phyloP scores from a whole-genome alignment of 2,329 filamentous ascomycete genomes.

The Chaetoscypha palmicola region DNA sequence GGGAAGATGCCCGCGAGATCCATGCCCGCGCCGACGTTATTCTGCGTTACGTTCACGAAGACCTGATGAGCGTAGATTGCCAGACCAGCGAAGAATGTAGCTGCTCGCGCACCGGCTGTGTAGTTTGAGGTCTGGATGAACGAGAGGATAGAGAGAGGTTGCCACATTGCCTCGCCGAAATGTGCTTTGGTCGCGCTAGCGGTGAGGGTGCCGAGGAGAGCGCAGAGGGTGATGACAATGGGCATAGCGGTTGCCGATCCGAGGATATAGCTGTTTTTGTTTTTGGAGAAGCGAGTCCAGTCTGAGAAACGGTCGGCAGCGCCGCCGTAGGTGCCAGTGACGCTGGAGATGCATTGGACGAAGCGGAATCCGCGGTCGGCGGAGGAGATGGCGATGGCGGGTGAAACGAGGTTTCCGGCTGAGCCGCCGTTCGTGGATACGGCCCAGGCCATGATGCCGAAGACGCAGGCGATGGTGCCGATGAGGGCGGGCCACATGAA shows the following conservation, averaged over 20 bases:
- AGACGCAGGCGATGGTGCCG: slow-evolving; percentile 1
- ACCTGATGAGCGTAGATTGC: slow-evolving; percentile 40
- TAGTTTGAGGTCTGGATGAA: slow-evolving; percentile 8
- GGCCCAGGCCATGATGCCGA: slow-evolving; percentile 8
- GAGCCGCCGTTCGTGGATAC: slow-evolving; percentile 6
- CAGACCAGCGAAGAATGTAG: slow-evolving; percentile 39
- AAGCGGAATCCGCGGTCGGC: slow-evolving; percentile 5
- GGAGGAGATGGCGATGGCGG: slow-evolving; percentile 3
- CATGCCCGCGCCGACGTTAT: slow-evolving; percentile 45
- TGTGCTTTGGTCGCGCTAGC: slow-evolving; percentile 1
- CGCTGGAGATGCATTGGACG: slow-evolving; percentile 3
- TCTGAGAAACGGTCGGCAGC: slow-evolving; percentile 7
- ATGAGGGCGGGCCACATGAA: slow-evolving; percentile 9
- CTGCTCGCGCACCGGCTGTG: slow-evolving; percentile 30
- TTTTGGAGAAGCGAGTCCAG: slow-evolving; percentile 11
- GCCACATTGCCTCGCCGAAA: slow-evolving; percentile 7
- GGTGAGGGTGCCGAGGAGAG: slow-evolving; percentile 5
- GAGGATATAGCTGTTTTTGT: slow-evolving; percentile 15
- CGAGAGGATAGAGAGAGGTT: slow-evolving; percentile 8
- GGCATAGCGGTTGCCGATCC: slow-evolving; percentile 11
- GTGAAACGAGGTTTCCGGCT: slow-evolving; percentile 4
- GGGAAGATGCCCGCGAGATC: slow-evolving; percentile 47
- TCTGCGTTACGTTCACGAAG: slow-evolving; percentile 40
- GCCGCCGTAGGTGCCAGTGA: slow-evolving; percentile 6
- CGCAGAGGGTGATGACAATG: slow-evolving; percentile 3